Percentiles rank a stretch among this genome's conserved stretches.
Evolutionary conservation across 2,329 filamentous ascomycete species (phyloP).

Genomic region (Metarhizium humberi): DNA sequence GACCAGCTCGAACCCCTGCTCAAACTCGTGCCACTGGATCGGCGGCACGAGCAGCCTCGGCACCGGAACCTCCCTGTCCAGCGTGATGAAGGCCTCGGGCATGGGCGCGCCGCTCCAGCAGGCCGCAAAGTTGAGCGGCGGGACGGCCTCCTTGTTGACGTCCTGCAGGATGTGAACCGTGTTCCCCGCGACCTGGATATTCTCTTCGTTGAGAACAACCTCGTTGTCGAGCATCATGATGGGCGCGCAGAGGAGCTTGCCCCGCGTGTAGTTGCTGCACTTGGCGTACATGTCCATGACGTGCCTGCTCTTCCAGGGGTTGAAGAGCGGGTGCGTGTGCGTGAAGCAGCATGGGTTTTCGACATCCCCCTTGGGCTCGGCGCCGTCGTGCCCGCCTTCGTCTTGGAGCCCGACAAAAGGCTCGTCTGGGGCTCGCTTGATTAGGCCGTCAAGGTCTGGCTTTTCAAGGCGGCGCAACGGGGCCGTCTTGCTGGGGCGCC

Average conservation of each 20-base stretch:
- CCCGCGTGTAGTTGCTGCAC: not conserved
- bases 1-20: not conserved
- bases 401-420: not conserved
- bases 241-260: not conserved
- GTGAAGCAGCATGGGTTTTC: not conserved
- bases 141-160: not conserved
- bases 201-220: not conserved
- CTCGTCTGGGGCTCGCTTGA: not conserved
- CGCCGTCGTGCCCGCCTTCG: not conserved
- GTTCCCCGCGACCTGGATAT: not conserved
- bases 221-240: not conserved
- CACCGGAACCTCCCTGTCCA: not conserved
- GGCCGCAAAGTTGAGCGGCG: constrained; percentile 1
- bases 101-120: not conserved
- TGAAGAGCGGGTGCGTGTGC: not conserved
- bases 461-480: not conserved
- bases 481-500: not conserved
- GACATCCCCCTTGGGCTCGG: not conserved
- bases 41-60: constrained; percentile 1
- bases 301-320: not conserved
- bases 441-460: not conserved
- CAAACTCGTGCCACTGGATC: not conserved
- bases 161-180: not conserved
- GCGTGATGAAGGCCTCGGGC: not conserved
- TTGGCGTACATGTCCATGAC: not conserved